Base-by-base conservation (phyloP, 345 rosid species). In the Eucalyptus grandis region DNA sequence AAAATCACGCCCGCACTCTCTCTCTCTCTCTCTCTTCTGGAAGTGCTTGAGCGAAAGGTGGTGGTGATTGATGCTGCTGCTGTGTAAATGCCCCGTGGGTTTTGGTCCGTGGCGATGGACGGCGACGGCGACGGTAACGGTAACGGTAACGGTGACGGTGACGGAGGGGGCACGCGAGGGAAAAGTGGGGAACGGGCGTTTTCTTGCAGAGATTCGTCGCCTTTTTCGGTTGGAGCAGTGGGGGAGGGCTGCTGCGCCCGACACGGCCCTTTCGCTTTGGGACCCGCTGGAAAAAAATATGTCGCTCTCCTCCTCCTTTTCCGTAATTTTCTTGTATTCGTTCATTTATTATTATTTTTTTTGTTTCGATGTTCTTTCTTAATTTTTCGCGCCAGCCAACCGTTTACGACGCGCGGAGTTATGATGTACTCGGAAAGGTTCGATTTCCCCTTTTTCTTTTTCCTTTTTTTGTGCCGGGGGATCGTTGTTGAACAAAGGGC, bases 201-300 rank as follows among this genome's bases (percentile, higher is more conserved):
- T 21, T 53, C 58, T 1, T 37, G 83, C 83, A 77, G 83, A 37
- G 83, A 77, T 77, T 21, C 83, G 83, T 77, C 27, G 6, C 27
- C 44, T 37, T 37, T 19, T 40, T 10, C 26, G 24, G 81, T 17
- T 69, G 44, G 44, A 9, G 81, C 22, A 67, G 37, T 9, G 62
- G 67, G 67, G 22, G 80, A 16, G 6, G 24, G 81, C 44, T 19
- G 11, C 47, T 77, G 83, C 83, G 72, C 89, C 91, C 91, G 93
- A 92, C 93, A 91, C 87, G 81, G 37, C 31, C 86, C 88, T 62
- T 90, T 90, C 56, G 72, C 47, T 37, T 67, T 27, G 93, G 94
- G 91, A 86, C 89, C 94, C 88, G 27, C 65, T 11, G 7, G 26
- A 24, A 9, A 56, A 54, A 56, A 24, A 24, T 22, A 0, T 34